Evolutionary conservation across 2,329 filamentous ascomycete genomes (phyloP).

Genomic region (Aspergillus piperis): DNA sequence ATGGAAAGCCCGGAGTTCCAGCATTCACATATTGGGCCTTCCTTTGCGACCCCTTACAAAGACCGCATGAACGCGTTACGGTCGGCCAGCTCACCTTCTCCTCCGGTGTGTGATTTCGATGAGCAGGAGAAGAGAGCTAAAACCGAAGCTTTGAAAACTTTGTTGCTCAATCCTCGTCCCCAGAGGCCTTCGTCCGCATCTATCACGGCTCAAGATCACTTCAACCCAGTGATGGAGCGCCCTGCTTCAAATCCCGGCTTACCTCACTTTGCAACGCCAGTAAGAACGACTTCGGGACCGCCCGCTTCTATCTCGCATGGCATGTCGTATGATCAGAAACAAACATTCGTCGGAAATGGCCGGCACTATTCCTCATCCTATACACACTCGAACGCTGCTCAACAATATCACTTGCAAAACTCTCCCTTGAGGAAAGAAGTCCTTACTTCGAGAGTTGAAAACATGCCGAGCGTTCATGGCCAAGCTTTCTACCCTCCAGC

Average conservation of each 20-base stretch:
- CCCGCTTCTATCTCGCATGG: slow-evolving; percentile 27
- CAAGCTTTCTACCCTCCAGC: slow-evolving; percentile 26
- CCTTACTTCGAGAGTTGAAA: slow-evolving; percentile 24
- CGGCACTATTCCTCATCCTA: slow-evolving; percentile 27
- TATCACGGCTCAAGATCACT: slow-evolving; percentile 25
- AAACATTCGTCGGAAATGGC: slow-evolving; percentile 18
- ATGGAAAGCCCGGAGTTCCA: slow-evolving; percentile 61
- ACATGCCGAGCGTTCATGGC: slow-evolving; percentile 11
- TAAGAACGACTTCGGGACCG: slow-evolving; percentile 39
- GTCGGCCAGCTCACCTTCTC: slow-evolving; percentile 37
- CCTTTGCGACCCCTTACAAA: slow-evolving; percentile 63
- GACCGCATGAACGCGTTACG: slow-evolving; percentile 49
- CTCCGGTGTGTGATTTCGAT: slow-evolving; percentile 29
- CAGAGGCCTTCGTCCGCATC: slow-evolving; percentile 39
- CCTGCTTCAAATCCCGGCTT: slow-evolving; percentile 22
- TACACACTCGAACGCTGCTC: slow-evolving; percentile 24
- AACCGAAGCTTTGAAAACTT: slow-evolving; percentile 47
- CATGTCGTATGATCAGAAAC: slow-evolving; percentile 19
- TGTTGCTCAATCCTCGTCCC: slow-evolving; percentile 46
- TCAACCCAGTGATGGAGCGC: slow-evolving; percentile 22
- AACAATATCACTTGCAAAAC: slow-evolving; percentile 29
- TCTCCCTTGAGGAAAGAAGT: slow-evolving; percentile 37
- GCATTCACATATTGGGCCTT: slow-evolving; percentile 60
- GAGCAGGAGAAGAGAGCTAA: slow-evolving; percentile 47
- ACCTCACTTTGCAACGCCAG: slow-evolving; percentile 34